Base-by-base conservation (phyloP, 2,329 filamentous ascomycete species). In the Trichothecium sympodiale region DNA sequence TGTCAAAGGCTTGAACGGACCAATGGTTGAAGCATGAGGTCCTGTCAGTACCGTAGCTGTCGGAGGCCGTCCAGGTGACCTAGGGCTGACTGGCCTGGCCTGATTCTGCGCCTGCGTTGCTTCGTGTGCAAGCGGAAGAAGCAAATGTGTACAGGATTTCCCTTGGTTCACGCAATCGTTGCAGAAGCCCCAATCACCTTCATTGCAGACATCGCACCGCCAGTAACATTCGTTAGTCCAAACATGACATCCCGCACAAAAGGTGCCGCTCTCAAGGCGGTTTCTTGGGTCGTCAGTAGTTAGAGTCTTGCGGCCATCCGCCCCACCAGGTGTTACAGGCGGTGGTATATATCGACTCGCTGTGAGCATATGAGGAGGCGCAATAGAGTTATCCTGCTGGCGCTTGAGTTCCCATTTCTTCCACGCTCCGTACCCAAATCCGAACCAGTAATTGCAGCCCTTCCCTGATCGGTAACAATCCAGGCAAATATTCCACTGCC, bases 141-240 rank as follows among this genome's bases (percentile, higher is more conserved):
- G 66, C 6, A 82, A 69, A 51, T 96, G 89, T 0, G 79, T 83
- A 57, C 89, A 96, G 40, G 78, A 82, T 40, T 71, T 70, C 13
- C 85, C 87, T 54, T 80, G 77, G 40, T 89, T 88, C 20, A 94
- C 85, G 45, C 89, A 96, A 41, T 70, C 63, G 47, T 88, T 86
- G 59, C 89, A 96, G 53, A 85, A 95, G 0, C 89, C 89, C 88
- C 88, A 96, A 51, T 93, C 88, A 5, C 86, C 89, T 42, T 91
- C 78, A 48, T 94, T 94, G 60, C 89, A 96, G 17, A 70, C 56
- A 40, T 82, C 76, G 55, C 89, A 96, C 42, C 83, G 79, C 89
- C 88, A 96, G 57, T 84, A 94, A 57, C 85, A 91, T 35, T 80
- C 73, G 48, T 93, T 88, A 0, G 85, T 72, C 64, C 77, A 83